Base-by-base conservation (phyloP, 495 filamentous ascomycete genomes). In the Jackrogersella minutella region DNA sequence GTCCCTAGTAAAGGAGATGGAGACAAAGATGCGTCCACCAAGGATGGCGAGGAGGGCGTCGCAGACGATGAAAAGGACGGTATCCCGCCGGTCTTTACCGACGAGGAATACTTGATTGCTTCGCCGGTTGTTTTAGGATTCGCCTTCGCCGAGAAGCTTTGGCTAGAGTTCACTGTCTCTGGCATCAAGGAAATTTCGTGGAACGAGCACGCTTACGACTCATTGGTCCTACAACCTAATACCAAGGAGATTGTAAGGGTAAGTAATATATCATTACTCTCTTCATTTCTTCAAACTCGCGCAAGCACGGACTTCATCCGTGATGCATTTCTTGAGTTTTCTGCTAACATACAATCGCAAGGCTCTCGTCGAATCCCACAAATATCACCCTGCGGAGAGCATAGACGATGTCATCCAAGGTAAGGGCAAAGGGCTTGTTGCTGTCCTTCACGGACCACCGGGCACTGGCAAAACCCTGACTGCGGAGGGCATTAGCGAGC, bases 41-140 rank as follows among this genome's bases (percentile, higher is more conserved):
- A 71, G 13, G 71, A 77, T 14, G 77, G 47, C 30, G 65, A 60
- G 10, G 58, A 49, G 10, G 59, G 31, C 13, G 37, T 2, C 9
- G 67, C 31, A 1, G 62, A 62, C 21, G 70, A 66, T 40, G 73
- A 76, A 4, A 74, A 76, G 24, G 75, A 78, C 58, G 77, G 75
- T 56, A 72, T 66, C 6, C 63, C 74, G 3, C 80, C 79, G 13
- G 84, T 86, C 22, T 95, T 96, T 75, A 91, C 83, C 1, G 92
- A 95, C 50, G 91, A 94, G 64, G 91, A 97, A 71, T 88, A 95
- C 21, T 83, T 96, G 11, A 90, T 95, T 36, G 88, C 92, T n/a
- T 92, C 88, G n/a, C 92, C 93, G 0, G 90, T 96, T 3, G 90
- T 95, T 0, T 83, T 95, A n/a, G 93, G 93, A n/a, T 97, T 96